Evolutionary conservation across 2,329 filamentous ascomycete species (phyloP), one percentile per base, ranked within the genome.

Genomic region (Colletotrichum kahawae): DNA sequence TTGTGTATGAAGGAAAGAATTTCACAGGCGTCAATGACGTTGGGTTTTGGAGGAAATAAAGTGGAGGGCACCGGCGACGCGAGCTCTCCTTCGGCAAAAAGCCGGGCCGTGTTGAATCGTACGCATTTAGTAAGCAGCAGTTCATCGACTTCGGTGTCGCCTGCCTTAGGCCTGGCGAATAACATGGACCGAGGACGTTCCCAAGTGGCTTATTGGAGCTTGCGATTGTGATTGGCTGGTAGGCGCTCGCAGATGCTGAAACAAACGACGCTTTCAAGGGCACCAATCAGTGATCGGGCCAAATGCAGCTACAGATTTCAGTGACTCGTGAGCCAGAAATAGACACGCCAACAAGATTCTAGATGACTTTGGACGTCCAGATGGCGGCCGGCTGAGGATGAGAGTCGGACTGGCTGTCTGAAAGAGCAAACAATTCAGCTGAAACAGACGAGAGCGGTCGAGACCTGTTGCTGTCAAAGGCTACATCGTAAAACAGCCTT

Each of bases 181-280:
- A 27, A 14, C 14, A 6, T 24, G 3, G 7, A 18, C 33, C 57
- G 33, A 71, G 43, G 43, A n/a, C 43, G 4, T 48, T 48, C n/a
- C 43, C 10, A 21, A 56, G 63, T 71, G 63, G 67, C 33, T 67
- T 38, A 21, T 24, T 4, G 13, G 8, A 33, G 38, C 5, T n/a
- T 16, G n/a, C 3, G 13, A 16, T 9, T n/a, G 38, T 77, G 60
- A 83, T 82, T 82, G 82, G 81, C 71, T 77, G 65, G 29, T 79
- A 81, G 77, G 73, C 79, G 80, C 79, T 78, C 76, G 79, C 82
- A 82, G 79, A 81, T 82, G 79, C 82, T 83, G 82, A 83, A 83
- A 83, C 82, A 81, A 78, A 82, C 81, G 80, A 83, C 74, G 70
- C 33, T 48, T 12, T 48, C 48, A 51, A 75, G 70, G 63, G 75